phyloP scores from a whole-genome alignment of 2,329 filamentous ascomycete species.

The Paraphaeosphaeria sporulosa region DNA sequence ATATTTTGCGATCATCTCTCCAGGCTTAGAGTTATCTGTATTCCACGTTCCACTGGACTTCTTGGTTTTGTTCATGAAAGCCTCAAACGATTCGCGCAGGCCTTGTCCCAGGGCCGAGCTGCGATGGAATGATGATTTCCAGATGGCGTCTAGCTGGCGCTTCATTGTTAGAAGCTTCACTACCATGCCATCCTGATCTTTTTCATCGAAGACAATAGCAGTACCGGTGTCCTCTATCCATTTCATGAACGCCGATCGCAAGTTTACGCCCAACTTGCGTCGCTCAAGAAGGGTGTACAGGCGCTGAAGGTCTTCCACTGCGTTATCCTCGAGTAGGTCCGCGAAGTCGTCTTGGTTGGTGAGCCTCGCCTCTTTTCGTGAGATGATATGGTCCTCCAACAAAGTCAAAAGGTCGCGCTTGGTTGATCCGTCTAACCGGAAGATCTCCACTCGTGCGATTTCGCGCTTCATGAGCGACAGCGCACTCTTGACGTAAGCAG shows the following conservation, averaged over 20 bases:
- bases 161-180: slow-evolving; percentile 82
- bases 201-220: slow-evolving; percentile 79
- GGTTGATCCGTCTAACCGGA: slow-evolving; percentile 83
- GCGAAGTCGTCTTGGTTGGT: slow-evolving; percentile 72
- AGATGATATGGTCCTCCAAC: slow-evolving; percentile 76
- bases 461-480: slow-evolving; percentile 75
- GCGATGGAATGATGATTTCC: slow-evolving; percentile 77
- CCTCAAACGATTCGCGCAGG: slow-evolving; percentile 84
- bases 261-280: slow-evolving; percentile 71
- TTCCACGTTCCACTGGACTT: slow-evolving; percentile 75
- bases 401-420: slow-evolving; percentile 76
- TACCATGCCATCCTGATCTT: slow-evolving; percentile 85
- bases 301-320: slow-evolving; percentile 73
- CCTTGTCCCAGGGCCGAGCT: slow-evolving; percentile 80
- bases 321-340: slow-evolving; percentile 74
- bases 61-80: slow-evolving; percentile 89
- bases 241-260: slow-evolving; percentile 76
- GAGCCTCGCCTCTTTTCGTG: slow-evolving; percentile 65
- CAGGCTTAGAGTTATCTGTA: slow-evolving; percentile 89
- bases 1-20: slow-evolving; percentile 98
- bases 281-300: slow-evolving; percentile 81
- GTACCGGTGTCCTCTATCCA: slow-evolving; percentile 82
- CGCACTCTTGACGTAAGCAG: slow-evolving; percentile 77
- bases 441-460: slow-evolving; percentile 77
- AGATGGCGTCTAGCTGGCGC: slow-evolving; percentile 76